phyloP scores from a whole-genome alignment of 2,329 filamentous ascomycete species.

The Eutypella sp. region DNA sequence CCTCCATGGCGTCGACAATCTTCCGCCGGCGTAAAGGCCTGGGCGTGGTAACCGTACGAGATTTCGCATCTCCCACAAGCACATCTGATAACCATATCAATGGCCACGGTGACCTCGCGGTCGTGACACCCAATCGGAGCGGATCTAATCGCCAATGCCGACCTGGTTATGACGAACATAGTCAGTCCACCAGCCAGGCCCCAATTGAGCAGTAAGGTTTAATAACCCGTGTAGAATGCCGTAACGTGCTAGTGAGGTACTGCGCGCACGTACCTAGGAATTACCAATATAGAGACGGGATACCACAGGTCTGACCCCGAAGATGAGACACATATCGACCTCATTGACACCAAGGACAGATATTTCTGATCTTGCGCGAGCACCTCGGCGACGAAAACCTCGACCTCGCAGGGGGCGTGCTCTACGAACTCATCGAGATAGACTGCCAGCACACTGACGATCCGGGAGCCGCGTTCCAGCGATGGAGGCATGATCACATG shows the following conservation, averaged over 20 bases:
- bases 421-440: constrained; percentile 43
- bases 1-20: neutral
- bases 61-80: neutral
- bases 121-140: constrained; percentile 11
- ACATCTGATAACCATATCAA: neutral
- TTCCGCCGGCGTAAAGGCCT: neutral
- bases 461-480: constrained; percentile 39
- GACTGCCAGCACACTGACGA: constrained; percentile 40
- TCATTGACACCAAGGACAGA: constrained; percentile 15
- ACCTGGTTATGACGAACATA: constrained; percentile 23
- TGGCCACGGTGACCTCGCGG: neutral
- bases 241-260: constrained; percentile 39
- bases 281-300: constrained; percentile 40
- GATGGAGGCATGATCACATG: constrained; percentile 41
- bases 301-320: constrained; percentile 30
- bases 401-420: constrained; percentile 37
- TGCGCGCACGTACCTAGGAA: constrained; percentile 41
- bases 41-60: neutral
- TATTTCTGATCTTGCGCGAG: constrained; percentile 38
- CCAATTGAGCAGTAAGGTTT: neutral
- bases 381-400: constrained; percentile 41
- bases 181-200: constrained; percentile 13
- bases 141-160: constrained; percentile 18
- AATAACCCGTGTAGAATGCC: constrained; percentile 31
- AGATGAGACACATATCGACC: constrained; percentile 1